Evolutionary conservation across 345 rosid genomes (phyloP).

Genomic region (Aquilaria malaccensis): DNA sequence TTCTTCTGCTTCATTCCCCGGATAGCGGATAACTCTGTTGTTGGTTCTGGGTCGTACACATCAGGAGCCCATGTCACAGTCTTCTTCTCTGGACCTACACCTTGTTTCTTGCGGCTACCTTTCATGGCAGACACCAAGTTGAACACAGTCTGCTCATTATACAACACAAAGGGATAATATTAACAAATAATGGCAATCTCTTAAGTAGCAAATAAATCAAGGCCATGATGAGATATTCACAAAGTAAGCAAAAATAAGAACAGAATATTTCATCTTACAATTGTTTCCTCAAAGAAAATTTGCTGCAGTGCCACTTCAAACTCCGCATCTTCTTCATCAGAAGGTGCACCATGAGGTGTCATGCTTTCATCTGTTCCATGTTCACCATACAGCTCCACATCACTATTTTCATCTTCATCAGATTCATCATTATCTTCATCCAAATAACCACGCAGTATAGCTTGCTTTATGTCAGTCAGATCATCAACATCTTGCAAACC

Average conservation of each 20-base stretch:
- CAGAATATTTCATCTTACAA: too few species aligned
- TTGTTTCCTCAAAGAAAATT: slow-evolving; percentile 28
- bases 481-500: slow-evolving; percentile 22
- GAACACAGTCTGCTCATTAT: slow-evolving; percentile 22
- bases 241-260: too few species aligned
- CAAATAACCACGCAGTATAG: slow-evolving; percentile 15
- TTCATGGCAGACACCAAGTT: slow-evolving; percentile 73
- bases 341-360: slow-evolving; percentile 21
- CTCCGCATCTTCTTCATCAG: slow-evolving; percentile 27
- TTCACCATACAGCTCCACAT: slow-evolving; percentile 13
- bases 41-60: slow-evolving; percentile 83
- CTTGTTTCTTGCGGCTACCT: slow-evolving; percentile 78
- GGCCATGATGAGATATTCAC: background rate
- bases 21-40: slow-evolving; percentile 51
- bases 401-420: slow-evolving; percentile 31
- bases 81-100: slow-evolving; percentile 33
- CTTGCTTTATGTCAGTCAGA: slow-evolving; percentile 21
- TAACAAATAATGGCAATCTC: too few species aligned
- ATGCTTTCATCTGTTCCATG: slow-evolving; percentile 14
- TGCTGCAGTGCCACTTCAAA: slow-evolving; percentile 23
- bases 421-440: slow-evolving; percentile 29
- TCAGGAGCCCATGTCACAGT: slow-evolving; percentile 80
- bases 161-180: background rate
- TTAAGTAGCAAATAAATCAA: background rate
- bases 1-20: slow-evolving; percentile 49